These are phyloP conservation scores for Pyrenopolyporus hunteri DNA, from an alignment of 495 filamentous ascomycete genomes.

Conservation along the genomic window DNA sequence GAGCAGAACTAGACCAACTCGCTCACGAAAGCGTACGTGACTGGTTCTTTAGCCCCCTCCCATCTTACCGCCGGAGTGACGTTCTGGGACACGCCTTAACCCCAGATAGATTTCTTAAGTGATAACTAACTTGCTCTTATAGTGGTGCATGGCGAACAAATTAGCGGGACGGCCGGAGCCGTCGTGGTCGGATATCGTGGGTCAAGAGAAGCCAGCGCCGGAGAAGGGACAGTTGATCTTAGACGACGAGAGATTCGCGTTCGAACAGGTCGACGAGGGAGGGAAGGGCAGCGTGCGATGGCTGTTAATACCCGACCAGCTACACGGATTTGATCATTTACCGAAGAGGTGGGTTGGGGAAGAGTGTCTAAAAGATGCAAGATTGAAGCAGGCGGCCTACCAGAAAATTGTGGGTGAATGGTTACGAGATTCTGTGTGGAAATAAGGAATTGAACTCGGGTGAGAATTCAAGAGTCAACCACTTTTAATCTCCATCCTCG, in stretches of 20 bases:
- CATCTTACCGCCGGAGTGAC: no score
- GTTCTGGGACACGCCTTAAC: no score
- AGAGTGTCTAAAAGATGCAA: conserved; percentile 38
- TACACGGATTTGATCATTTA: conserved; percentile 47
- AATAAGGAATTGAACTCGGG: conserved; percentile 18
- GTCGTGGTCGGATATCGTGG: conserved; percentile 27
- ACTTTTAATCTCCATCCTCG: no score
- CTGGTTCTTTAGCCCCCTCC: background rate
- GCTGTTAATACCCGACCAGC: conserved; percentile 49
- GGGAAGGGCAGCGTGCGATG: conserved; percentile 41
- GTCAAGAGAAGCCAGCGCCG: conserved; percentile 25
- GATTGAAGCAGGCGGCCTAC: conserved; percentile 43
- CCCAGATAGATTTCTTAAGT: no score
- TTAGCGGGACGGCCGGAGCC: conserved; percentile 41
- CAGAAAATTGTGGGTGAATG: conserved; percentile 42
- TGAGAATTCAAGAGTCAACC: background rate
- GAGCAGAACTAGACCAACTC: conserved; percentile 58
- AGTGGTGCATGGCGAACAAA: conserved; percentile 45
- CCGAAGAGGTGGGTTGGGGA: conserved; percentile 24
- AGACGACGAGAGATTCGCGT: conserved; percentile 47
- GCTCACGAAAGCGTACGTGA: conserved; percentile 31
- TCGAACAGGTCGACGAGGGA: conserved; percentile 38
- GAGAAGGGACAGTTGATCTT: conserved; percentile 33
- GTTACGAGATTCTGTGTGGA: conserved; percentile 44
- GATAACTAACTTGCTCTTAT: background rate